These are phyloP conservation scores for Rheum nobile DNA, from an alignment of 148 eudicot genomes.

Conservation along the genomic window DNA sequence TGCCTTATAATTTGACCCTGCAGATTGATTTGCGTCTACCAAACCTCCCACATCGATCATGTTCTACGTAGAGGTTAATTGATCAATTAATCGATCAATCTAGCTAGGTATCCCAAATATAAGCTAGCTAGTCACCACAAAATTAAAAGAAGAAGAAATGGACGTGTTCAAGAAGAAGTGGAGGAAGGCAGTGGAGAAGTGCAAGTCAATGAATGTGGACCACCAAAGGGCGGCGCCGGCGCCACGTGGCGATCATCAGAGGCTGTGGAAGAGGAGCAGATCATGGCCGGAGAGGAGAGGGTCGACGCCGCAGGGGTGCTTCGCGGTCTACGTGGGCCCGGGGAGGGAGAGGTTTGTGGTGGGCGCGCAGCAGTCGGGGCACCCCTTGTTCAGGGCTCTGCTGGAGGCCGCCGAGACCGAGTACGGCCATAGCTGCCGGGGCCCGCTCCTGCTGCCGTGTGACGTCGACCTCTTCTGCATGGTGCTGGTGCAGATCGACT, in stretches of 20 bases:
- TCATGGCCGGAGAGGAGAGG: background rate
- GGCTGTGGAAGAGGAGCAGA: background rate
- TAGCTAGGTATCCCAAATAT: background rate
- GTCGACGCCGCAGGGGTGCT: slow-evolving; percentile 46
- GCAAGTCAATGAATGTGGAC: background rate
- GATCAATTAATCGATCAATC: background rate
- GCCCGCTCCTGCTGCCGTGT: slow-evolving; percentile 67
- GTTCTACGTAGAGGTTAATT: too few species aligned
- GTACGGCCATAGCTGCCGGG: slow-evolving; percentile 45
- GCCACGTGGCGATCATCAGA: background rate
- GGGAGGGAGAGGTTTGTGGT: slow-evolving; percentile 56
- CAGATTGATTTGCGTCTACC: background rate
- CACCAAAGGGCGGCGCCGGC: background rate
- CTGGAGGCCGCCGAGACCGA: slow-evolving; percentile 67
- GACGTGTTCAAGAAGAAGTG: background rate
- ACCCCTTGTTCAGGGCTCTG: slow-evolving; percentile 43
- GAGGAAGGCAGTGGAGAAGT: background rate
- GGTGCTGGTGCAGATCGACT: slow-evolving; percentile 45
- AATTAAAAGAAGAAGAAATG: background rate
- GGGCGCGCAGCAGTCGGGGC: slow-evolving; percentile 38
- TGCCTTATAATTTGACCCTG: background rate
- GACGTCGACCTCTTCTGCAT: slow-evolving; percentile 37
- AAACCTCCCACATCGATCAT: background rate
- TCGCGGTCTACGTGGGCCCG: slow-evolving; percentile 73
- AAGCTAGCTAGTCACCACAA: background rate